phyloP scores from a whole-genome alignment of 2,329 filamentous ascomycete genomes.

The Diaporthe citrichinensis region DNA sequence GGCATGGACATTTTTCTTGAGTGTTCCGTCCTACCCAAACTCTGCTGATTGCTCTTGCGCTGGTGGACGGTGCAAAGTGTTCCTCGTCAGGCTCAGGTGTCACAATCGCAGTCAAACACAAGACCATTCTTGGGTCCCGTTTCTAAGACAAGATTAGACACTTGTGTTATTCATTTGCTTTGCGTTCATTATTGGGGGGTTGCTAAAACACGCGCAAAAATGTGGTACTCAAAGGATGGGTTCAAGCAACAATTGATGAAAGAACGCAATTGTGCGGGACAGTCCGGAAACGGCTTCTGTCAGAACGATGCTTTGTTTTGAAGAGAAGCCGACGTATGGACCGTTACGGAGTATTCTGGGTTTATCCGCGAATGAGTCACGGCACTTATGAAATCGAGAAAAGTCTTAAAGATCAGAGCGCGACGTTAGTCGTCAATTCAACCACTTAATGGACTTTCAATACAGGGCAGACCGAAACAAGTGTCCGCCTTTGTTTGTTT shows the following conservation, averaged over 20 bases:
- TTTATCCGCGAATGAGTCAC: too few relatives aligned
- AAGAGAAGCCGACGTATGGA: not conserved
- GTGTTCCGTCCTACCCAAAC: too few relatives aligned
- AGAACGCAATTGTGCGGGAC: not conserved
- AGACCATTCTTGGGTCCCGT: not conserved
- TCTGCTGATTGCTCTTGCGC: not conserved
- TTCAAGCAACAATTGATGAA: not conserved
- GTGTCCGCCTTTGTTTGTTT: not conserved
- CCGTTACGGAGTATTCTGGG: too few relatives aligned
- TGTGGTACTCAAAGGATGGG: not conserved
- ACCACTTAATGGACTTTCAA: too few relatives aligned
- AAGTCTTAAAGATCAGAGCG: too few relatives aligned
- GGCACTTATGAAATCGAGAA: too few relatives aligned
- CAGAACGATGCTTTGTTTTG: not conserved
- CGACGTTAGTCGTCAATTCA: too few relatives aligned
- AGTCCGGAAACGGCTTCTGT: not conserved
- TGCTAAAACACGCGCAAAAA: not conserved
- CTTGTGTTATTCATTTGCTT: not conserved
- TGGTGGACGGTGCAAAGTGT: not conserved
- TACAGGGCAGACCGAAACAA: not conserved
- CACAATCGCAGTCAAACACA: not conserved
- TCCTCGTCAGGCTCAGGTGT: not conserved
- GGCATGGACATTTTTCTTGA: not conserved
- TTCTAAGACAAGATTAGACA: not conserved
- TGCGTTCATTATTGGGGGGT: not conserved